phyloP scores from a whole-genome alignment of 2,329 filamentous ascomycete species.

The Colletotrichum costaricense region DNA sequence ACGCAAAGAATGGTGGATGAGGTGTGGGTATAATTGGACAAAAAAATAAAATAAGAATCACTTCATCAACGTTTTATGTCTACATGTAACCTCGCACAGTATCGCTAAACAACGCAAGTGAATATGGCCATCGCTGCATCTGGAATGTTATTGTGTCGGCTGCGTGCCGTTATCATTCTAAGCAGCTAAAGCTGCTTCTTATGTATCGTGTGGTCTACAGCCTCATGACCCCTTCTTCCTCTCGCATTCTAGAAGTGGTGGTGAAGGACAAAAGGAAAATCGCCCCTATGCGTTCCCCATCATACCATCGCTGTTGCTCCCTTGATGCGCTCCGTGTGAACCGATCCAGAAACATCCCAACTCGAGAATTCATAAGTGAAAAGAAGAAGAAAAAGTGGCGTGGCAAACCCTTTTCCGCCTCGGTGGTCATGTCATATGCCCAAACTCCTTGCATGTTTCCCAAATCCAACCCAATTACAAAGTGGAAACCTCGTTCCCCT shows the following conservation, averaged over 20 bases:
- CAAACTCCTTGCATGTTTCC: conserved; percentile 26
- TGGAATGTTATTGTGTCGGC: conserved; percentile 3
- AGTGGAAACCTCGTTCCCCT: neutral
- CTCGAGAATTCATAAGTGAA: neutral
- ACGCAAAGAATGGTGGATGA: neutral
- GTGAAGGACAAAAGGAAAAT: neutral
- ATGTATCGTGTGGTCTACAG: conserved; percentile 24
- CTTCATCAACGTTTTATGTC: neutral
- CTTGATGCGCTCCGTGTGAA: neutral
- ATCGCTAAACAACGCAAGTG: too few relatives aligned
- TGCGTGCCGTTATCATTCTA: conserved; percentile 30
- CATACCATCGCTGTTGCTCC: neutral
- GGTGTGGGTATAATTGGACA: conserved; percentile 2
- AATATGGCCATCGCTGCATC: neutral
- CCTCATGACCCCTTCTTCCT: conserved; percentile 2
- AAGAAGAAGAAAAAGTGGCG: neutral
- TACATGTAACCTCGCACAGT: neutral
- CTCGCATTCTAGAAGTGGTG: conserved; percentile 19
- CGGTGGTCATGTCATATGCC: conserved; percentile 2
- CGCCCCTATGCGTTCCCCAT: neutral
- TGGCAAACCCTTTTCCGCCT: conserved; percentile 10
- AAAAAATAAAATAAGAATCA: neutral
- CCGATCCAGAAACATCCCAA: neutral
- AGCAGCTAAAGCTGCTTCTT: conserved; percentile 26
- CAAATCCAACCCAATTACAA: conserved; percentile 9